Percentiles rank a stretch among this genome's conserved stretches.
phyloP scores from a whole-genome alignment of 192 early-diverging fungal genomes.

The Coemansia sp. region DNA sequence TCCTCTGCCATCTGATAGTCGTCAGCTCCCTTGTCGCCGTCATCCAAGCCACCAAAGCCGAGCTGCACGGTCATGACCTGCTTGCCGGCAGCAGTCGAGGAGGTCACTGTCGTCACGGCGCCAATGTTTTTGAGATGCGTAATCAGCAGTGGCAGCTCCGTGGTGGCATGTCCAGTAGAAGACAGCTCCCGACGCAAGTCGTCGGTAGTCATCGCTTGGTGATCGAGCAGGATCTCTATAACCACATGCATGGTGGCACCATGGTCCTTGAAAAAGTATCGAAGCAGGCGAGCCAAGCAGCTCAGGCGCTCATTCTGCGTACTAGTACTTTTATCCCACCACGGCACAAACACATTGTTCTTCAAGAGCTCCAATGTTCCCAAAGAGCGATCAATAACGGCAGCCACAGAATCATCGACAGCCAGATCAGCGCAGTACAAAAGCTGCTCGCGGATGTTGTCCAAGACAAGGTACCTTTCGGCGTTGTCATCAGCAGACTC shows the following conservation, averaged over 20 bases:
- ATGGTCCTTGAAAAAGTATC: conserved; percentile 53
- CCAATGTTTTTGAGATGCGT: conserved; percentile 32
- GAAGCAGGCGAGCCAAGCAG: conserved; percentile 31
- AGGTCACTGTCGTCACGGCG: conserved; percentile 32
- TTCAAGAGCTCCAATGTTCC: conserved; percentile 35
- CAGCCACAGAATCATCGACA: conserved; percentile 7
- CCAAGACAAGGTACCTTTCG: conserved; percentile 35
- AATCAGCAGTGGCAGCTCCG: conserved; percentile 40
- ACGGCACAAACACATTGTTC: conserved; percentile 48
- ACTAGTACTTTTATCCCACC: conserved; percentile 39
- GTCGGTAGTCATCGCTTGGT: conserved; percentile 42
- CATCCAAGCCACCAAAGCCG: conserved; percentile 38
- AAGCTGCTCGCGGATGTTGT: conserved; percentile 33
- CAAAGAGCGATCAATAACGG: conserved; percentile 13
- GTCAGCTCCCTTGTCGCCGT: conserved; percentile 2
- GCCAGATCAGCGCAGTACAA: not conserved
- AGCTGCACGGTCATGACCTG: conserved; percentile 40
- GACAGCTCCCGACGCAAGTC: conserved; percentile 40
- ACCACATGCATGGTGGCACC: conserved; percentile 47
- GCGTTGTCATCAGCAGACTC: conserved; percentile 20
- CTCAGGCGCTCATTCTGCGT: conserved; percentile 32
- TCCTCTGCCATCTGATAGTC: conserved; percentile 11
- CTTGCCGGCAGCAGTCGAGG: conserved; percentile 23
- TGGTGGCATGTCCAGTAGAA: conserved; percentile 30
- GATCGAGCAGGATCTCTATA: conserved; percentile 38